These are phyloP conservation scores for Aspergillus fijiensis DNA, from an alignment of 2,329 filamentous ascomycete species.

Conservation along the genomic window DNA sequence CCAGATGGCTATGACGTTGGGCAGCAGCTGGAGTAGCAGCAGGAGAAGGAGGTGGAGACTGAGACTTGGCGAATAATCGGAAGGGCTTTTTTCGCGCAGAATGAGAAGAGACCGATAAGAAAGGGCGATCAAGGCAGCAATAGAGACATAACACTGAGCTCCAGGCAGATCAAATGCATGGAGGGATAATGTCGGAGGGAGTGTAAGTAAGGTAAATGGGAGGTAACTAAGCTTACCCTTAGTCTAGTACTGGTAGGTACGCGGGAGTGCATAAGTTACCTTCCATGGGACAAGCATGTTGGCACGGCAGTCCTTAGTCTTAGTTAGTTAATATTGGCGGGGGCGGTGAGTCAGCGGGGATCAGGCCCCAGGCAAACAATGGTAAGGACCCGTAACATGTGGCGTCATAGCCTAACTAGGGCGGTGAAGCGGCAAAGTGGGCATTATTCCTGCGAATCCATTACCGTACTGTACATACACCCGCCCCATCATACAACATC, in stretches of 20 bases:
- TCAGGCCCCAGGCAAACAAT: not conserved
- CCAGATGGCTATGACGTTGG: slow-evolving; percentile 22
- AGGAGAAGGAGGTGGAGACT: not conserved
- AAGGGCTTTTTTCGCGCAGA: not conserved
- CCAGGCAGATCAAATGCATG: slow-evolving; percentile 15
- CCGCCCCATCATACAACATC: slow-evolving; percentile 5
- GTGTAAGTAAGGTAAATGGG: slow-evolving; percentile 7
- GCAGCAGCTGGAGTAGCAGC: slow-evolving; percentile 1
- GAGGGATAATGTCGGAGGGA: not conserved
- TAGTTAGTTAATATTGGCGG: slow-evolving; percentile 24
- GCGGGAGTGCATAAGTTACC: not conserved
- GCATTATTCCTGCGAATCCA: not conserved
- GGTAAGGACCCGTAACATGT: not conserved
- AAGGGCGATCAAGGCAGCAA: not conserved
- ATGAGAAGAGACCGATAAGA: not conserved
- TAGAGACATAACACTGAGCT: slow-evolving; percentile 10
- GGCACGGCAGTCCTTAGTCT: slow-evolving; percentile 18
- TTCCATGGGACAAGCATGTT: not conserved
- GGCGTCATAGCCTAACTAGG: not conserved
- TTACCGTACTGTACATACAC: slow-evolving; percentile 4
- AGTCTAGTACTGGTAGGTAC: slow-evolving; percentile 1
- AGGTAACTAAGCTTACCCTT: slow-evolving; percentile 8
- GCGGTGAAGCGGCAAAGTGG: not conserved
- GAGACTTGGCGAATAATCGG: not conserved
- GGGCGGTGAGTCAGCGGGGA: slow-evolving; percentile 29